Base-by-base conservation (phyloP, 768 basidiomycete species). In the Mycena haematopus region DNA sequence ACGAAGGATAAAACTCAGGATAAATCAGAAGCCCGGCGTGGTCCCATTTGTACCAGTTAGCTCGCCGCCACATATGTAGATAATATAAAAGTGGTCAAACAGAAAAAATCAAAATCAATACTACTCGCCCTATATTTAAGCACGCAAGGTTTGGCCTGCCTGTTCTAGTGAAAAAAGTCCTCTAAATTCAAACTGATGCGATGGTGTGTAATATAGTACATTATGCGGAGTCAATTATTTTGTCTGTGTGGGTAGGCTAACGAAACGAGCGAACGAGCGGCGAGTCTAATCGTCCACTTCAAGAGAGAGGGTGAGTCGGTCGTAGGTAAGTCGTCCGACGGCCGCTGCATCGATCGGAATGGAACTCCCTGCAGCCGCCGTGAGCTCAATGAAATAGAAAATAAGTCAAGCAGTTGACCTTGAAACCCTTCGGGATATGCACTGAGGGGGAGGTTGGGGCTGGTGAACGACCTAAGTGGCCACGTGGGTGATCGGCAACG, bases 361-460 rank as follows among this genome's bases (percentile, higher is more conserved):
- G 14, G 80, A 82, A 72, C 91, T 94, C 15, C 95, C 75, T 87
- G 78, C 8, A 27, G 13, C 7, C 22, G 35, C 15, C 3, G 49
- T 46, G 1, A 25, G 31, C 27, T 29, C 40, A 47, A n/a, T 33
- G 6, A 7, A 17, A 6, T 10, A 3, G 40, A 17, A 46, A 31
- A n/a, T n/a, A n/a, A 3, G 29, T 13, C 14, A 8, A 38, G 21
- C 2, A 46, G 5, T 24, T 10, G 7, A 70, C 89, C 84, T 69
- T 89, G 91, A 78, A 97, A 97, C n/a, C 92, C 95, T 42, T 90
- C 85, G 0, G 93, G 93, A 68, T 96, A 94, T 21, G 80, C 77
- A 0, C 87, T 83, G 4, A 77, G 77, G 1, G 94, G 95, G 6
- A 87, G 71, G 14, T 85, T 84, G 1, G 93, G 92, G 45, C 86